Evolutionary conservation across 2,329 filamentous ascomycete genomes (phyloP), one percentile per base, ranked within the genome.

Genomic region (Penicillium sp.): DNA sequence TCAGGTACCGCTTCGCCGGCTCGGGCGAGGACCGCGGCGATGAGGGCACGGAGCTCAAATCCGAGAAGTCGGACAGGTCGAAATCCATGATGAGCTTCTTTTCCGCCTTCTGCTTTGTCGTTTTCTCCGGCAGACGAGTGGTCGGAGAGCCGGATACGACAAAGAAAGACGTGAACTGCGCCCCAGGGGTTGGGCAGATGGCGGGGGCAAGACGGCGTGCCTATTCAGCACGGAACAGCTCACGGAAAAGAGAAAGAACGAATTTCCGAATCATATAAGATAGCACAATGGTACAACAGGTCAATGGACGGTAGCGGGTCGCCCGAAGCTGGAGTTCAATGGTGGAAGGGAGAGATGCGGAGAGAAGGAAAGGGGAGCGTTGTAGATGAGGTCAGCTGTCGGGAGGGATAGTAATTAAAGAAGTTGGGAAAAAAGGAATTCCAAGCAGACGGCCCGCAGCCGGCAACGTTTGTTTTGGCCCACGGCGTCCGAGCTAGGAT

Each of bases 21-120:
- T 52, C 59, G 14, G 63, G 58, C 29, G 67, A 65, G 23, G 67
- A 55, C 36, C 53, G 53, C 11, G 67, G 64, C 13, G 66, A 71
- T 27, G 58, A 51, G n/a, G 63, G 65, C 41, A 59, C 56, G 32
- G 69, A 70, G 47, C 69, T 72, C 36, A 72, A 56, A 29, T 64
- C 62, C 17, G 68, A 71, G 11, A 58, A 44, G 29, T 68, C 65
- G 14, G 63, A 67, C 14, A 62, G 41, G 41, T 60, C 59, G 28
- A 51, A 43, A 20, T 57, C 53, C 49, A 63, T 59, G 36, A 25
- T 33, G 21, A 15, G 10, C 16, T n/a, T n/a, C n/a, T n/a, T n/a
- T n/a, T n/a, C n/a, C n/a, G n/a, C n/a, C n/a, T n/a, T n/a, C n/a
- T n/a, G n/a, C n/a, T n/a, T n/a, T n/a, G n/a, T n/a, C n/a, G n/a